Conservation (phyloP, 495 filamentous ascomycete species). For the Tuber microsphaerosporum region DNA sequence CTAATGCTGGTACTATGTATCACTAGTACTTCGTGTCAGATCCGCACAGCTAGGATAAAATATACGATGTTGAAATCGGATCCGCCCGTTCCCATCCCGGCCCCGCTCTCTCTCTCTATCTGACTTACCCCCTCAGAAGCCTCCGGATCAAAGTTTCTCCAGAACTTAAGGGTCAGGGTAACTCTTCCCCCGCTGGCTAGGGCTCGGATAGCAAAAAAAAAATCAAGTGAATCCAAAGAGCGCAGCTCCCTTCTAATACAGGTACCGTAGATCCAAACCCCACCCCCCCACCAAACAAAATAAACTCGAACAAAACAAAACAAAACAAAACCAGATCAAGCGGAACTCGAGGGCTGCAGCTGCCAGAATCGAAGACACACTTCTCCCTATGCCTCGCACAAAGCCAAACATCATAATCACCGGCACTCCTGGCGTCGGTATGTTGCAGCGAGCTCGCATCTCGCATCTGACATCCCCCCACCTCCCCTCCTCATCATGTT, state of each 20-base stretch:
- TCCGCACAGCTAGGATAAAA: not conserved
- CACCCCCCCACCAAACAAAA: slow-evolving; percentile 12
- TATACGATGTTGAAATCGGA: not conserved
- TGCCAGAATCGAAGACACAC: slow-evolving; percentile 1
- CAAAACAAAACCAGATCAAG: not conserved
- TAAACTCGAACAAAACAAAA: slow-evolving; percentile 6
- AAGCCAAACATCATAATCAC: slow-evolving; percentile 89
- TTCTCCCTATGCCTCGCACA: slow-evolving; percentile 47
- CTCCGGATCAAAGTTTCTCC: not conserved
- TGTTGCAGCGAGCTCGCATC: not conserved
- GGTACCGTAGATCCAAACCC: slow-evolving; percentile 1
- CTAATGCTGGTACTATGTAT: not conserved
- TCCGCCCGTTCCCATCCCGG: not conserved
- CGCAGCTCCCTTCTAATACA: too few relatives aligned
- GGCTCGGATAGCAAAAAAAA: not conserved
- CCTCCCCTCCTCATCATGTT: not conserved
- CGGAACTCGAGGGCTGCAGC: not conserved
- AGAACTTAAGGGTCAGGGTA: not conserved
- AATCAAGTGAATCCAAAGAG: not conserved
- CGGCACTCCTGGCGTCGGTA: slow-evolving; percentile 75
- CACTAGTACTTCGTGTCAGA: not conserved
- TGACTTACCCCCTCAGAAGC: not conserved
- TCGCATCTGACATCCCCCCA: not conserved
- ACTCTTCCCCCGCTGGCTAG: not conserved
- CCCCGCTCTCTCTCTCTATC: not conserved